A percentile compares a stretch with the other conserved stretches of the same genome.
These are phyloP conservation scores for Penicillium sp. DNA, from an alignment of 2,329 filamentous ascomycete genomes.

Conservation along the genomic window DNA sequence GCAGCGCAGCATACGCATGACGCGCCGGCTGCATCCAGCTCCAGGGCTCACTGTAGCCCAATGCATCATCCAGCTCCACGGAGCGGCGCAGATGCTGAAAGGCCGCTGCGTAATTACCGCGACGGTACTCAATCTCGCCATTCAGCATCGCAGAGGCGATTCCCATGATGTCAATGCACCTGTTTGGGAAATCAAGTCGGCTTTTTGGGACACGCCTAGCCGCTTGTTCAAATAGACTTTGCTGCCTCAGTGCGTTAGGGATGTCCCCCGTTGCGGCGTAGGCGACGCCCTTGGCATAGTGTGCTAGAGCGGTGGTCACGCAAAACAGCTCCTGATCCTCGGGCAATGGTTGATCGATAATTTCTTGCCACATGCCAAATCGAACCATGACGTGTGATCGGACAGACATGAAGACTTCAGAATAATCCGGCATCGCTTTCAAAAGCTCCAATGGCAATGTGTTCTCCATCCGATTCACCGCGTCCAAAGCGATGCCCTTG, in stretches of 20 bases:
- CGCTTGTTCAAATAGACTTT: conserved; percentile 48
- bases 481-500: conserved; percentile 56
- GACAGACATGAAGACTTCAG: conserved; percentile 65
- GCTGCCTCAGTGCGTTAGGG: conserved; percentile 50
- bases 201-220: conserved; percentile 49
- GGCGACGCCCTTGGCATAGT: conserved; percentile 65
- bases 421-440: conserved; percentile 72
- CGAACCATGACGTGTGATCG: conserved; percentile 64
- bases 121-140: conserved; percentile 67
- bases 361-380: conserved; percentile 66
- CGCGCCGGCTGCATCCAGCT: conserved; percentile 72
- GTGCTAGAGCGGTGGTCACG: conserved; percentile 60
- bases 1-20: conserved; percentile 63
- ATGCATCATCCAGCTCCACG: conserved; percentile 54
- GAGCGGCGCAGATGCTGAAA: conserved; percentile 55
- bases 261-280: conserved; percentile 54
- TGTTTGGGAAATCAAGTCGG: conserved; percentile 65
- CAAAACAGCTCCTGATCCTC: conserved; percentile 58
- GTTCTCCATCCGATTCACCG: conserved; percentile 53
- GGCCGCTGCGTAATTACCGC: conserved; percentile 51
- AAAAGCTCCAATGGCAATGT: conserved; percentile 60
- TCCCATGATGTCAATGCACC: conserved; percentile 55
- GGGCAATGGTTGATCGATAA: conserved; percentile 54
- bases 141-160: conserved; percentile 62
- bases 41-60: conserved; percentile 71